Percentiles rank a stretch among this genome's conserved stretches.
Evolutionary conservation across 140 eudicot genomes (phyloP).

Genomic region (Ambrosia hybrid): DNA sequence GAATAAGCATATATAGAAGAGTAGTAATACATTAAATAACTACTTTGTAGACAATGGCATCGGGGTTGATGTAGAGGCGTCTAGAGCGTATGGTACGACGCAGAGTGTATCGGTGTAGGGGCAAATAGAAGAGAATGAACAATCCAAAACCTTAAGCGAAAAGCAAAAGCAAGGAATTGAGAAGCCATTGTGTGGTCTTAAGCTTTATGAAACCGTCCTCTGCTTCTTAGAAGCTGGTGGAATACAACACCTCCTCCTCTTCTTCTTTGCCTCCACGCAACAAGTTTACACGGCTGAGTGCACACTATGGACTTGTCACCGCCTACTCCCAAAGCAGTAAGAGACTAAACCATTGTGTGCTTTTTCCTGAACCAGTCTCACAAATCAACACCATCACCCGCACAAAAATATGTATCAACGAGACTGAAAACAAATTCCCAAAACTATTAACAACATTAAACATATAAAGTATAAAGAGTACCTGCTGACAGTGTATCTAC

Average conservation of each 20-base stretch:
- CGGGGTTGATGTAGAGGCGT: slow-evolving; percentile 61
- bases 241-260: slow-evolving; percentile 28
- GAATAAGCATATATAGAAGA: no score
- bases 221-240: slow-evolving; percentile 57
- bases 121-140: slow-evolving; percentile 60
- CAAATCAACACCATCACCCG: slow-evolving; percentile 82
- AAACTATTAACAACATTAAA: no score
- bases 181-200: slow-evolving; percentile 58
- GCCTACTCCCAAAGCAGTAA: slow-evolving; percentile 70
- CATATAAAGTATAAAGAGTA: not conserved
- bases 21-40: no score
- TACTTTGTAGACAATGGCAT: slow-evolving; percentile 69
- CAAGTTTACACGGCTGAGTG: slow-evolving; percentile 92
- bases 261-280: slow-evolving; percentile 37
- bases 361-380: slow-evolving; percentile 96
- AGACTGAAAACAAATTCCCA: no score
- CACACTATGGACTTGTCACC: slow-evolving; percentile 68
- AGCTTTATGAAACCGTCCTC: slow-evolving; percentile 65
- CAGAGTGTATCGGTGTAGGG: slow-evolving; percentile 55
- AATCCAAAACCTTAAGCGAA: slow-evolving; percentile 84
- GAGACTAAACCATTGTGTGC: slow-evolving; percentile 96
- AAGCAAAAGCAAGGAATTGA: slow-evolving; percentile 50
- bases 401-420: not conserved
- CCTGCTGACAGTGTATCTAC: slow-evolving; percentile 62
- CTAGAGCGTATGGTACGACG: slow-evolving; percentile 57